These are phyloP conservation scores for Colletotrichum phormii DNA, from an alignment of 2,329 filamentous ascomycete species.

Conservation along the genomic window DNA sequence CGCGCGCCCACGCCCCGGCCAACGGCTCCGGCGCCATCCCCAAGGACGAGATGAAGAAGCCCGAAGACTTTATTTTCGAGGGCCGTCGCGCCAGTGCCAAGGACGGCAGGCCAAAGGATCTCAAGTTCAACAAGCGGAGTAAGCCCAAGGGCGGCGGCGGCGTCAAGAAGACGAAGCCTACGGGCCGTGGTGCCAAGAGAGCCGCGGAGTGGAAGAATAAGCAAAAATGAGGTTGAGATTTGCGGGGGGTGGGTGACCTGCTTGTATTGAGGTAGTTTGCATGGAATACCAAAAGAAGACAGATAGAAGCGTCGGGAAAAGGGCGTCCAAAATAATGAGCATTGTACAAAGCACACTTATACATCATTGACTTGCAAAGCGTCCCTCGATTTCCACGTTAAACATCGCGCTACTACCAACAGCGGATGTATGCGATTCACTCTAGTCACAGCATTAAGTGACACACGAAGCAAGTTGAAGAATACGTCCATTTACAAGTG, in stretches of 20 bases:
- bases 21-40: slow-evolving; percentile 40
- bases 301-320: slow-evolving; percentile 7
- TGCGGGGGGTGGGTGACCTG: not conserved
- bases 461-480: not conserved
- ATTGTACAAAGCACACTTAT: not conserved
- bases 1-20: slow-evolving; percentile 10
- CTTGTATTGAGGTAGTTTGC: slow-evolving; percentile 4
- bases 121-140: slow-evolving; percentile 68
- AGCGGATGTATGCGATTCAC: not conserved
- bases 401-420: not conserved
- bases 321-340: slow-evolving; percentile 31
- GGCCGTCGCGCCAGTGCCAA: slow-evolving; percentile 78
- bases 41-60: slow-evolving; percentile 60
- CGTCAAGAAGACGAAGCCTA: slow-evolving; percentile 51
- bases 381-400: not conserved
- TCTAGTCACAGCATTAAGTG: not conserved
- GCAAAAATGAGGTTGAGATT: slow-evolving; percentile 28
- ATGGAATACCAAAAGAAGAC: slow-evolving; percentile 7
- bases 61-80: slow-evolving; percentile 83
- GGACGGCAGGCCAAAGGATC: slow-evolving; percentile 72
- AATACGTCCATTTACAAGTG: slow-evolving; percentile 19
- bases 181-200: slow-evolving; percentile 52
- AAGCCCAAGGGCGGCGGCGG: slow-evolving; percentile 58
- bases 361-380: too few relatives aligned
- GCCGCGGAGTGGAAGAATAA: slow-evolving; percentile 60